These are phyloP conservation scores for Monosporascus sp. DNA, from an alignment of 2,329 filamentous ascomycete genomes.

Conservation along the genomic window DNA sequence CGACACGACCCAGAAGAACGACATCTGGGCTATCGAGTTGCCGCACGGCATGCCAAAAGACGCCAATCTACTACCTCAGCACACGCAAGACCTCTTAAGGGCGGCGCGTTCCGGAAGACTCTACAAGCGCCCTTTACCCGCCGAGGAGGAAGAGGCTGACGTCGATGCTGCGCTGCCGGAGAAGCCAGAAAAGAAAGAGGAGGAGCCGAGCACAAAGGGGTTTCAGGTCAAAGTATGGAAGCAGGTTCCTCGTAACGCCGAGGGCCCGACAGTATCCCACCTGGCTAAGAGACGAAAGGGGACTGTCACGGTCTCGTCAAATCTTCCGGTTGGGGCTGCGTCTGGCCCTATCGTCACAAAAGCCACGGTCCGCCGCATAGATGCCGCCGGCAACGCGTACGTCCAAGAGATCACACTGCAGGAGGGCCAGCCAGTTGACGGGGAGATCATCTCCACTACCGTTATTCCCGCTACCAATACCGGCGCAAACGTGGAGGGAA, in stretches of 20 bases:
- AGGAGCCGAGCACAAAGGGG: conserved; percentile 49
- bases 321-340: conserved; percentile 39
- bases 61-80: conserved; percentile 67
- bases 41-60: conserved; percentile 81
- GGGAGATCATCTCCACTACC: conserved; percentile 67
- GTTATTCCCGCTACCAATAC: conserved; percentile 48
- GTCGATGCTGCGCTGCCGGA: conserved; percentile 39
- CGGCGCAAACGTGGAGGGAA: conserved; percentile 53
- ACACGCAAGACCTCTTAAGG: conserved; percentile 77
- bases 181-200: conserved; percentile 58
- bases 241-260: conserved; percentile 54
- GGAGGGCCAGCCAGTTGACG: conserved; percentile 74
- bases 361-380: conserved; percentile 72
- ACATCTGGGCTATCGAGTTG: conserved; percentile 70
- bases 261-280: conserved; percentile 46
- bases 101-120: conserved; percentile 72
- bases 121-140: conserved; percentile 64
- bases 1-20: conserved; percentile 58
- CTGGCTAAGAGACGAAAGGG: conserved; percentile 59
- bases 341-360: conserved; percentile 60
- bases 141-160: conserved; percentile 55
- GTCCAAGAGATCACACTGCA: conserved; percentile 79
- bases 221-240: conserved; percentile 58
- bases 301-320: conserved; percentile 52
- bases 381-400: conserved; percentile 74